Evolutionary conservation across 2,329 filamentous ascomycete species (phyloP).

Genomic region (Fusarium sp.): DNA sequence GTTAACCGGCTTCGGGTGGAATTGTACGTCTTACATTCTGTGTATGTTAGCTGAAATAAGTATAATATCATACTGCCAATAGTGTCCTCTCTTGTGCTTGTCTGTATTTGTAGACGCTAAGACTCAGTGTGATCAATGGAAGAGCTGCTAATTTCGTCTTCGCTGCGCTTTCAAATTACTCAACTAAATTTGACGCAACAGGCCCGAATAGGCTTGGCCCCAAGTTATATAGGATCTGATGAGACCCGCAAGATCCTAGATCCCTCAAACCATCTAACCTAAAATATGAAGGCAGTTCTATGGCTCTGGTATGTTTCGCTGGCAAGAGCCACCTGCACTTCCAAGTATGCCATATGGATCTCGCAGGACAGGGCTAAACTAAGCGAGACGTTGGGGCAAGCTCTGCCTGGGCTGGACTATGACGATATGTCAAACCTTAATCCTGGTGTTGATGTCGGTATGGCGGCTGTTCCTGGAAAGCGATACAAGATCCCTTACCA

Average conservation of each 20-base stretch:
- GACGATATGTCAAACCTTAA: background rate
- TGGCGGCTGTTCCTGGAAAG: background rate
- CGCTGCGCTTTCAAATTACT: too few species aligned
- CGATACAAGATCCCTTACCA: slow-evolving; percentile 6
- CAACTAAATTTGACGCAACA: background rate
- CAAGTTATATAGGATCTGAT: background rate
- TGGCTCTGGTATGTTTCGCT: background rate
- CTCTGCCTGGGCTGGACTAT: background rate
- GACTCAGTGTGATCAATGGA: too few species aligned
- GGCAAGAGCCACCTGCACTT: slow-evolving; percentile 1
- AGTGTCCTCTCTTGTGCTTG: too few species aligned
- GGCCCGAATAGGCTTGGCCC: background rate
- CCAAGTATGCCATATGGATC: slow-evolving; percentile 1
- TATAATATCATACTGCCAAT: too few species aligned
- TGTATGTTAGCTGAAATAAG: too few species aligned
- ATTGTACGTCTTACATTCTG: too few species aligned
- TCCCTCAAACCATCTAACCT: background rate
- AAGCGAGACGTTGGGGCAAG: background rate
- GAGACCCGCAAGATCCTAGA: background rate
- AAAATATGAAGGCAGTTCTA: background rate
- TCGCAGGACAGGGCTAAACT: background rate
- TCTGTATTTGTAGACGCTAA: too few species aligned
- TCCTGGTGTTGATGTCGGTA: background rate
- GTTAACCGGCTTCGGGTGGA: too few species aligned
- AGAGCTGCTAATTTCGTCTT: too few species aligned